Evolutionary conservation across 2,329 filamentous ascomycete species (phyloP), one percentile per base, ranked within the genome.

Genomic region (Stachybotrys chartarum): DNA sequence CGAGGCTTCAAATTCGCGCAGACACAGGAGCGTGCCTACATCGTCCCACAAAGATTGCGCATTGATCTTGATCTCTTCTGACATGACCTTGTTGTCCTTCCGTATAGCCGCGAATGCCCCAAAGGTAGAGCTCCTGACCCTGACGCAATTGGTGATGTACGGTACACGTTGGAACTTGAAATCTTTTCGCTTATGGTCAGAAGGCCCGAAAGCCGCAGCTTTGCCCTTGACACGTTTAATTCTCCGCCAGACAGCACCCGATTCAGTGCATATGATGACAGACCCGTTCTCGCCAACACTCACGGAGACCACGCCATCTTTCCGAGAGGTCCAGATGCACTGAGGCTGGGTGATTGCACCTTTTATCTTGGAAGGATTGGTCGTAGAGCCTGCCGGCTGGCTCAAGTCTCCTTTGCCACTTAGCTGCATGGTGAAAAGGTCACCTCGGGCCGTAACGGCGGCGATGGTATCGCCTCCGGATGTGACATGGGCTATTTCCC

Each of bases 131-230:
- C 91, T 93, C 60, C 91, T 82, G 7, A 97, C 92, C 4, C 86
- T 86, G 35, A 88, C 81, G 14, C 95, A 90, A 42, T 91, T 86
- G 1, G 91, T 96, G 55, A 99, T 82, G 47, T 89, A 91, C 1
- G 94, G 88, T 8, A 99, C 85, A 56, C 94, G 86, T 64, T 93
- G 86, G 62, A 97, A 99, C 68, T 99, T 99, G 76, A 95, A 96
- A 66, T 96, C 91, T 62, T 95, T 96, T 12, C 83, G 81, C 63
- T 84, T 88, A 39, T 80, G 77, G 24, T 85, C 84, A 1, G 74
- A 70, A 1, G 70, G 70, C 4, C 74, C 75, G 18, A 72, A 70
- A 1, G 76, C 74, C 0, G 82, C 78, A 60, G 87, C 85, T 64
- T 96, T 95, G 52, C 88, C 85, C 60, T 93, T 96, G 30, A 82